Conservation (phyloP, 73 alveolate genomes). For the Symbiodinium pilosum region DNA sequence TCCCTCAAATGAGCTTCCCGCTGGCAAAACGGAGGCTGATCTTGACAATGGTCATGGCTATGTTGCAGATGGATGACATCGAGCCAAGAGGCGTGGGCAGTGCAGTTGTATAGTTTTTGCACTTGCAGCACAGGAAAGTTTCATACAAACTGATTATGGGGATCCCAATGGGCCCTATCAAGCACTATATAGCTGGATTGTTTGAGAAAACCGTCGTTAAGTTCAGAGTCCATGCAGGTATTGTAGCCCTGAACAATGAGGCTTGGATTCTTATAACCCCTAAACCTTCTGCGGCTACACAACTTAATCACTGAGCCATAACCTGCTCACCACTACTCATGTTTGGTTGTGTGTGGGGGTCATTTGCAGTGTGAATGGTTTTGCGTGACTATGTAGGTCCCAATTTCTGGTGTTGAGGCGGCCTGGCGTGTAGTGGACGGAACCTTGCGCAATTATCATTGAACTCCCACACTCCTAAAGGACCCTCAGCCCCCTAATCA, state of each 20-base stretch:
- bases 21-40: background rate
- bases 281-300: no score
- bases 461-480: no score
- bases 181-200: background rate
- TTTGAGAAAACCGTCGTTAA: background rate
- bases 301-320: no score
- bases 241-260: background rate
- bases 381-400: no score
- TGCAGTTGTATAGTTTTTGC: background rate
- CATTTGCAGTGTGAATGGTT: no score
- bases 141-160: background rate
- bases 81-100: background rate
- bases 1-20: no score
- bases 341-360: no score
- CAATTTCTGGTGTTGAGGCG: no score
- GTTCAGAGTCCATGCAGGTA: background rate
- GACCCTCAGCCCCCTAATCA: no score
- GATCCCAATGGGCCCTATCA: background rate
- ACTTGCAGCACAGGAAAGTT: background rate
- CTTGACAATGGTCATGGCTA: constrained; percentile 54
- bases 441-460: no score
- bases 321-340: no score
- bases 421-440: no score
- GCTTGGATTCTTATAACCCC: background rate
- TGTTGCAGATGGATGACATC: constrained; percentile 39